These are phyloP conservation scores for Apophysomyces ossiformis DNA, from an alignment of 371 early-diverging fungal genomes.

Conservation along the genomic window DNA sequence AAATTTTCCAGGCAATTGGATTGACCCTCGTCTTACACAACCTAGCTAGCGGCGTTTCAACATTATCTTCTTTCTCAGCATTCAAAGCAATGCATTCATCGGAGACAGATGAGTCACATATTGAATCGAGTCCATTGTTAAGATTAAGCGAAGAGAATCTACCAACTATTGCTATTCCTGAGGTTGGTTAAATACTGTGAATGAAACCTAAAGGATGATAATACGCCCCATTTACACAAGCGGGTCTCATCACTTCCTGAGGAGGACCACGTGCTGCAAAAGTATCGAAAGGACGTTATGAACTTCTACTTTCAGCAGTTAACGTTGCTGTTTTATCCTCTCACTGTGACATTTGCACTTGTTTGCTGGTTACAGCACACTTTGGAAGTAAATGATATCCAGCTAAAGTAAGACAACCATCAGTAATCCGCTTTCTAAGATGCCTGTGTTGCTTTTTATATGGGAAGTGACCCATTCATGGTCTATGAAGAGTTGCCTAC, in stretches of 20 bases:
- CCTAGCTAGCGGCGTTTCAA: too few species aligned
- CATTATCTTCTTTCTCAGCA: too few species aligned
- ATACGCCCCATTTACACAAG: slow-evolving; percentile 17
- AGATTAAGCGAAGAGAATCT: background rate
- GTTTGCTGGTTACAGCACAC: slow-evolving; percentile 26
- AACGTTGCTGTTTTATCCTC: slow-evolving; percentile 26
- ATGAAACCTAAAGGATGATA: background rate
- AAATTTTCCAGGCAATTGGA: too few species aligned
- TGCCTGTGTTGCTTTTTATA: too few species aligned
- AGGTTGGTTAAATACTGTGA: background rate
- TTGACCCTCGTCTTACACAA: too few species aligned
- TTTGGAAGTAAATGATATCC: slow-evolving; percentile 15
- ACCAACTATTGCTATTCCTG: background rate
- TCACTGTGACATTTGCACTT: slow-evolving; percentile 23
- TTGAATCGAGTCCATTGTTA: background rate
- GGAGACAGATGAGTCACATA: background rate
- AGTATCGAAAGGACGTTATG: slow-evolving; percentile 17
- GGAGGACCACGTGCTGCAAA: slow-evolving; percentile 27
- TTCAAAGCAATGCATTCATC: background rate
- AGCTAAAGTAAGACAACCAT: slow-evolving; percentile 13
- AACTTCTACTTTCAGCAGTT: slow-evolving; percentile 28
- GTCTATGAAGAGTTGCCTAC: slow-evolving; percentile 20
- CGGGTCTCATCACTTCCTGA: slow-evolving; percentile 61
- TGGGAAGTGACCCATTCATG: slow-evolving; percentile 21
- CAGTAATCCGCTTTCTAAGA: background rate